A percentile compares a stretch with the other conserved stretches of the same genome.
Conservation (phyloP, 257 asterid genomes). For the Capsicum baccatum region DNA sequence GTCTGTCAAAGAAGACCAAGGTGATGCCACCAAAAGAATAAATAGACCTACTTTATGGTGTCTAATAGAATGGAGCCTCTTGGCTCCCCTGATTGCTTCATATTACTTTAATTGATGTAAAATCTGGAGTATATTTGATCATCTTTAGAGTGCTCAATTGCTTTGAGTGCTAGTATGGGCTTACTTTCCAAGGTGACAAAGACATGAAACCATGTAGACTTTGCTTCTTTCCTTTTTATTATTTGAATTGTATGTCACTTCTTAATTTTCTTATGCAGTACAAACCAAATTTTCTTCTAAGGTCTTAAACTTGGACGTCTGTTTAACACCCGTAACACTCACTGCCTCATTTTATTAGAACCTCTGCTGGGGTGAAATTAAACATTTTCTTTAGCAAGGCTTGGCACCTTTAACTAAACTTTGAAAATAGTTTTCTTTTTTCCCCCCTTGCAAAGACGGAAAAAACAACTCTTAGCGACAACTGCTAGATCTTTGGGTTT, state of each 20-base stretch:
- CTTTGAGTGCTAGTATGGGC: not conserved
- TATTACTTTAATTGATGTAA: not conserved
- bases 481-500: not conserved
- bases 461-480: not conserved
- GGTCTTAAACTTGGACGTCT: not conserved
- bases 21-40: constrained; percentile 16
- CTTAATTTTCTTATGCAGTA: not conserved
- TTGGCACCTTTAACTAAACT: not conserved
- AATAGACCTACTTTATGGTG: not conserved
- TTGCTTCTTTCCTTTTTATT: constrained; percentile 1
- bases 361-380: not conserved
- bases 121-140: not conserved
- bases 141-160: not conserved
- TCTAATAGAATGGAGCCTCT: not conserved
- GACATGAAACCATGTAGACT: not conserved
- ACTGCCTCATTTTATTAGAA: not conserved
- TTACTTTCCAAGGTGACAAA: not conserved
- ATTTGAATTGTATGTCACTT: not conserved
- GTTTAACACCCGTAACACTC: not conserved
- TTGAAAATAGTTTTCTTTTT: not conserved
- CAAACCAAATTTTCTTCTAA: not conserved
- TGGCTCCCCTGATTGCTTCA: not conserved
- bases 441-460: not conserved
- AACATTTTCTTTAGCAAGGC: constrained; percentile 9
- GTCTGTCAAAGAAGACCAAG: not conserved